Evolutionary conservation across 176 grass and related monocot species (phyloP).

Genomic region (Oryza glumipatula): DNA sequence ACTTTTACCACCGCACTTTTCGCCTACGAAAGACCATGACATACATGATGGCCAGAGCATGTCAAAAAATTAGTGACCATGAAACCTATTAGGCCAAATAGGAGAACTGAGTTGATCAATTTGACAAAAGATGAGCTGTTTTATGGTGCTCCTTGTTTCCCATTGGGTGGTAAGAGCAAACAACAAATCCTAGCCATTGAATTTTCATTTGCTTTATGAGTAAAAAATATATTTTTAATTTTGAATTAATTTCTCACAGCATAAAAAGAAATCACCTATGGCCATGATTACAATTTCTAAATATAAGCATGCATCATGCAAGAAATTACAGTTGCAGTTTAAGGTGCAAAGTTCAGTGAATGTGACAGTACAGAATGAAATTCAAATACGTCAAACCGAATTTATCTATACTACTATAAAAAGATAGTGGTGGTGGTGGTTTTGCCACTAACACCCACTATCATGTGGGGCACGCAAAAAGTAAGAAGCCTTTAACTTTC

Average conservation of each 20-base stretch:
- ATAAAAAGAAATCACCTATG: neutral
- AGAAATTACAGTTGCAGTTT: neutral
- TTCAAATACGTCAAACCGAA: no score
- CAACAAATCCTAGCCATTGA: neutral
- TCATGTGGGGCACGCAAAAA: no score
- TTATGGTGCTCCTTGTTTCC: neutral
- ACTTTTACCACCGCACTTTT: slow-evolving; percentile 40
- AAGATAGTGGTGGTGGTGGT: no score
- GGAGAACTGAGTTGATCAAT: neutral
- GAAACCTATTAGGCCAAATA: neutral
- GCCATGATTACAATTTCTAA: neutral
- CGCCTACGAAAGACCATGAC: slow-evolving; percentile 22
- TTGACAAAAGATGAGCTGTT: neutral
- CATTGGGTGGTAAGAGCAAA: no score
- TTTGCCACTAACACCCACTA: no score
- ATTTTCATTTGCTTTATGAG: neutral
- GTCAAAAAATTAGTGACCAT: neutral
- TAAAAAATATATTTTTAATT: neutral
- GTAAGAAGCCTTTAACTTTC: no score
- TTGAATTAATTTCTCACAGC: neutral
- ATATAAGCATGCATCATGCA: neutral
- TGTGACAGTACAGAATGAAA: no score
- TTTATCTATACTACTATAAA: no score
- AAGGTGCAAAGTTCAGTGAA: neutral
- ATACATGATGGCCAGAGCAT: neutral